phyloP scores from a whole-genome alignment of 331 rosid genomes.

The Malus hybrid region DNA sequence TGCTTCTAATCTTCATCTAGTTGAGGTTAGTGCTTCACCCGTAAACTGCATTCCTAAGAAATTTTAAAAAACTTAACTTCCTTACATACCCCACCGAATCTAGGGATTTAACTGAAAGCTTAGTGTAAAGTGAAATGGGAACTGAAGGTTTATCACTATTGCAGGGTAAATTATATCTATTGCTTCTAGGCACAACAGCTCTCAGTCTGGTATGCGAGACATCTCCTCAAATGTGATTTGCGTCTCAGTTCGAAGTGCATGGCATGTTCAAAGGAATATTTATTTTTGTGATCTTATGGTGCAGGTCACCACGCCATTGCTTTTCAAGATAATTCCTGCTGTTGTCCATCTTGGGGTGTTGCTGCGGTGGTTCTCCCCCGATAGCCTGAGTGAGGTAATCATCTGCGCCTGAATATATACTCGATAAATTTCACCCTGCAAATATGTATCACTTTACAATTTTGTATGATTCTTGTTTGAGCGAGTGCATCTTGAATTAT shows the following conservation, averaged over 20 bases:
- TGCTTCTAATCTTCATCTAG: conserved; percentile 97
- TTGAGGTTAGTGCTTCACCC: conserved; percentile 57
- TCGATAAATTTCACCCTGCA: background rate
- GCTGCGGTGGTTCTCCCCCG: conserved; percentile 82
- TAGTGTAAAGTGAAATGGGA: background rate
- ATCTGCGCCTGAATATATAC: background rate
- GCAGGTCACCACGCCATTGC: conserved; percentile 99
- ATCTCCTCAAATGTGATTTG: background rate
- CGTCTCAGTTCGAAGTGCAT: background rate
- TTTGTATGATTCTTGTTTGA: background rate
- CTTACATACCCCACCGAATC: background rate
- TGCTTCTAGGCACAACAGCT: conserved; percentile 95
- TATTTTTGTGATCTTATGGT: background rate
- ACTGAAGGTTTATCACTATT: conserved; percentile 6
- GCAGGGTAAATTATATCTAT: conserved; percentile 77
- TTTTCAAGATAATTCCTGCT: conserved; percentile 90
- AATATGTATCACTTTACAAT: background rate
- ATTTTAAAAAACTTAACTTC: background rate
- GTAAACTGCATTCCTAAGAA: background rate
- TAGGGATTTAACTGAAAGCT: background rate
- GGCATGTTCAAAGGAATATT: background rate
- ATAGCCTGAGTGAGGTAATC: conserved; percentile 61
- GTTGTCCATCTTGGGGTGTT: conserved; percentile 76
- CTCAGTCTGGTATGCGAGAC: conserved; percentile 72
- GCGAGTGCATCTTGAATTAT: conserved; percentile 19